Base-by-base conservation (phyloP, 2,329 filamentous ascomycete genomes). In the Rosellinia necatrix region DNA sequence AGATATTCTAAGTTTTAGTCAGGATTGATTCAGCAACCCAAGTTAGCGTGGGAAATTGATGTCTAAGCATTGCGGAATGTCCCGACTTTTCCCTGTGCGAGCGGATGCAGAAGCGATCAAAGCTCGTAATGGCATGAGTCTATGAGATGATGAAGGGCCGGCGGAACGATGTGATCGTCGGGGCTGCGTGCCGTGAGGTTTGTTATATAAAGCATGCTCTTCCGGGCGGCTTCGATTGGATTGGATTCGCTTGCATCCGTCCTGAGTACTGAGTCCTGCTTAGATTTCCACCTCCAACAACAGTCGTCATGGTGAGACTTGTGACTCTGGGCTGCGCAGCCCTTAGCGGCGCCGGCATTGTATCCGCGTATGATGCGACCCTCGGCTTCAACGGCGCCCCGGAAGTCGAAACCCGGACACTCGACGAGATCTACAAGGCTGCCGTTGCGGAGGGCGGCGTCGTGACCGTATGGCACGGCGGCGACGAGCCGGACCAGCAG, bases 371-470 rank as follows among this genome's bases (percentile, higher is more conserved):
- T 24, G 54, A 57, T 21, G 4, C 15, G 17, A 53, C 42, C 3
- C 22, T 57, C 7, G 54, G 54, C 5, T 57, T 49, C 34, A 29
- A 53, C 24, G 44, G 49, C 27, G 44, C 43, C 2, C 54, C 54
- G 8, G n/a, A 44, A 15, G 13, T 53, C 13, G 54, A 57, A 40
- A 57, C 49, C 25, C 49, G 54, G 40, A 57, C 54, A 2, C 53
- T 57, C 27, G 43, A 57, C n/a, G 54, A 57, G n/a, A 57, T 57
- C 27, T 57, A 57, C 49, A 25, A 49, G 29, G 54, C 54, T 10
- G 54, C 54, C n/a, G 24, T 57, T 22, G 49, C 49, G 5, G 54
- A 57, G 21, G 54, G 54, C 17, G 54, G 49, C 6, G 15, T 57
- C 38, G 54, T 57, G 21, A 57, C 54, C 0, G 17, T 49, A 7